phyloP scores from a whole-genome alignment of 2,329 filamentous ascomycete species.

The Penicillium sp. region DNA sequence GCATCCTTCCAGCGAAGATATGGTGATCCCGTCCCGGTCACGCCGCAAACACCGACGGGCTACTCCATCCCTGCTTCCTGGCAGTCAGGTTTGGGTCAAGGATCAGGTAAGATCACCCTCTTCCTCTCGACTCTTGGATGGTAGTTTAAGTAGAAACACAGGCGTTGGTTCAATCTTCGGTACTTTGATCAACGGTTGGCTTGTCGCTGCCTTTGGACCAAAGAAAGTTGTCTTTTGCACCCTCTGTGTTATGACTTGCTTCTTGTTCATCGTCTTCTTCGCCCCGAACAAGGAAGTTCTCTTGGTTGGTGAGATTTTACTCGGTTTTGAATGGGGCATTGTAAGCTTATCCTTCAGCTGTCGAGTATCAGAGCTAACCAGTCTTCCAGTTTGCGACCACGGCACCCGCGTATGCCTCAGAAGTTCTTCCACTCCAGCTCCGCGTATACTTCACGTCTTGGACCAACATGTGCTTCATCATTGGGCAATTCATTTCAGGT shows the following conservation, averaged over 20 bases:
- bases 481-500: conserved; percentile 47
- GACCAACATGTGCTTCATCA: conserved; percentile 50
- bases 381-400: not conserved
- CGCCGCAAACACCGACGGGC: not conserved
- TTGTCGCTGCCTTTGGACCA: not conserved
- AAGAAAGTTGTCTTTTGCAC: not conserved
- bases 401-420: not conserved
- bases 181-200: not conserved
- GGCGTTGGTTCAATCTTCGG: conserved; percentile 1
- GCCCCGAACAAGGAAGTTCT: conserved; percentile 41
- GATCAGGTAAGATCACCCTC: not conserved
- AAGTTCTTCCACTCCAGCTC: conserved; percentile 20
- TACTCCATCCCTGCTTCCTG: not conserved
- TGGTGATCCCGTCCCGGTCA: not conserved
- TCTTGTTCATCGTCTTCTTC: conserved; percentile 49
- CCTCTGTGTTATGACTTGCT: conserved; percentile 19
- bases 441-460: conserved; percentile 43
- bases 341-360: not conserved
- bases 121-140: not conserved
- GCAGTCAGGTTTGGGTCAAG: not conserved
- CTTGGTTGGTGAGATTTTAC: conserved; percentile 43
- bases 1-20: conserved; percentile 1
- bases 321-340: conserved; percentile 40
- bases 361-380: not conserved
- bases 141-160: not conserved